Conservation (phyloP, 2,329 filamentous ascomycete genomes). For the Gnomoniopsis smithogilvyi region DNA sequence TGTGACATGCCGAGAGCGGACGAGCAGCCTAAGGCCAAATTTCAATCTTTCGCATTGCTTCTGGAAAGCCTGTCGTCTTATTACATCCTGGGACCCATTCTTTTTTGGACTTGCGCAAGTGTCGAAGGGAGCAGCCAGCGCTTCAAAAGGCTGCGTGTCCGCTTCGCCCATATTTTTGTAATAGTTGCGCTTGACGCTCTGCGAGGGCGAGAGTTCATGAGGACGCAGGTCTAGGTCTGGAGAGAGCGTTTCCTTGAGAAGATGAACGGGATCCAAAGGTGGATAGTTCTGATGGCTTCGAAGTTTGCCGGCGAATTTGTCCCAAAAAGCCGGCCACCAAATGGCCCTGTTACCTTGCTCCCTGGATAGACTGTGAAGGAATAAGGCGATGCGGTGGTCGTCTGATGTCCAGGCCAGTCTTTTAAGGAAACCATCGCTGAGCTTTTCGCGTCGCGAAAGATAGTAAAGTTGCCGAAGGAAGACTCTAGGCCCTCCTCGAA, state of each 20-base stretch:
- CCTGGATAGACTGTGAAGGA: constrained; percentile 20
- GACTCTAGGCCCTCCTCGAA: constrained; percentile 17
- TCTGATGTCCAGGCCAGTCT: constrained; percentile 21
- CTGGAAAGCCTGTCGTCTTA: neutral
- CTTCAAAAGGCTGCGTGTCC: neutral
- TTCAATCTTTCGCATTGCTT: constrained; percentile 4
- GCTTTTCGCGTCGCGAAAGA: constrained; percentile 18
- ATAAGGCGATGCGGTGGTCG: constrained; percentile 19
- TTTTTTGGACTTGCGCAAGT: neutral
- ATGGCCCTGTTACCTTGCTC: neutral
- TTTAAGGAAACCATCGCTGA: constrained; percentile 17
- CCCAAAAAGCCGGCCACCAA: constrained; percentile 23
- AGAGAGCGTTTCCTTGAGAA: constrained; percentile 4
- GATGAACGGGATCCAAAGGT: neutral
- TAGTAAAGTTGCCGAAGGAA: constrained; percentile 19
- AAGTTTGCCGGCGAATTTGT: constrained; percentile 19
- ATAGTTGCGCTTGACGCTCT: neutral
- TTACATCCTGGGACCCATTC: neutral
- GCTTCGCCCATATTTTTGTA: too few species aligned
- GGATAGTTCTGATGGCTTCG: constrained; percentile 1
- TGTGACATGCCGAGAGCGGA: constrained; percentile 1
- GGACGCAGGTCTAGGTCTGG: neutral
- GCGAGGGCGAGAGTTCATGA: neutral
- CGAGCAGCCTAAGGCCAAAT: constrained; percentile 2
- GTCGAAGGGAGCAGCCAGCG: neutral